Evolutionary conservation across 148 eudicot genomes (phyloP).

Genomic region (Cornus controversa): DNA sequence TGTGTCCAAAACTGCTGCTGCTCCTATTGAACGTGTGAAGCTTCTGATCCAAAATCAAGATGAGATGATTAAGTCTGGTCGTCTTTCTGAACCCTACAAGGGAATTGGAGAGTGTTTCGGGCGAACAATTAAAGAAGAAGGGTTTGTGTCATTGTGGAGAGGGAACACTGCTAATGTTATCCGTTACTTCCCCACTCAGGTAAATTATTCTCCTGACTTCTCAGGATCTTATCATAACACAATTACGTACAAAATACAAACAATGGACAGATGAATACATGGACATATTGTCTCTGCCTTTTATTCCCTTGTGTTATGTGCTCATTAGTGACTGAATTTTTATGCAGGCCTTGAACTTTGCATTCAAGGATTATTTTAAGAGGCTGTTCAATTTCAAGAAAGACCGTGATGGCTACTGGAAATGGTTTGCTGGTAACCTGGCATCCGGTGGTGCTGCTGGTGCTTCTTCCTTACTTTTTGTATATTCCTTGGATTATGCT

Average conservation of each 20-base stretch:
- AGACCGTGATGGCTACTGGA: constrained; percentile 81
- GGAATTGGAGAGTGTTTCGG: constrained; percentile 78
- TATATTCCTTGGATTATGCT: constrained; percentile 71
- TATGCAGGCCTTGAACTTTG: constrained; percentile 73
- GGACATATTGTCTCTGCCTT: background rate
- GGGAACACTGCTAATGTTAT: constrained; percentile 84
- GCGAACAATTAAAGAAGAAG: constrained; percentile 65
- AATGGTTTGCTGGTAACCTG: constrained; percentile 79
- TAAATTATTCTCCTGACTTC: background rate
- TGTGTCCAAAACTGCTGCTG: constrained; percentile 86
- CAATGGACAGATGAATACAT: background rate
- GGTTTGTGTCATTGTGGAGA: constrained; percentile 65
- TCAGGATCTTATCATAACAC: background rate
- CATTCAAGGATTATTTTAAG: constrained; percentile 80
- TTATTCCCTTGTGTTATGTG: background rate
- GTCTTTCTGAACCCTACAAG: constrained; percentile 76
- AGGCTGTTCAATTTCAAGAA: constrained; percentile 78
- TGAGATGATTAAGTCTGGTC: constrained; percentile 75
- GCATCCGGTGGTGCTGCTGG: constrained; percentile 85
- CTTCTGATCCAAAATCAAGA: constrained; percentile 88
- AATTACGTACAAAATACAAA: background rate
- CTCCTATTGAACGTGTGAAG: constrained; percentile 87
- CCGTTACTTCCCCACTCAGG: constrained; percentile 93
- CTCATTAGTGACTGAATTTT: background rate
- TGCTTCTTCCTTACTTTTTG: constrained; percentile 63